A percentile compares a stretch with the other conserved stretches of the same genome.
Conservation (phyloP, 441 rosid species). For the Populus hybrid region DNA sequence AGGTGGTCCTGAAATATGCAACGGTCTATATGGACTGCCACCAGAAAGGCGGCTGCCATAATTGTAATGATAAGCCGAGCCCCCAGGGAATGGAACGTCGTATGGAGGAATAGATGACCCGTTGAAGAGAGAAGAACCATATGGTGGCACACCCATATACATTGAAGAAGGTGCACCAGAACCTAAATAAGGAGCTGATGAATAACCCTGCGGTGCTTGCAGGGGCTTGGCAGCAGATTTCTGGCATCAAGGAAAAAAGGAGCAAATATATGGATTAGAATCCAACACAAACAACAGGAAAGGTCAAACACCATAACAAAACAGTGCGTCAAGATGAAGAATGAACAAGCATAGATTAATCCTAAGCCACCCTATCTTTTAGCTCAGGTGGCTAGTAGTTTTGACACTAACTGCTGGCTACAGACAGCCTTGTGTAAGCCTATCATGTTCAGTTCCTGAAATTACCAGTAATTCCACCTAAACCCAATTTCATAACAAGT, state of each 20-base stretch:
- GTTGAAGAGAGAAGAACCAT: constrained; percentile 75
- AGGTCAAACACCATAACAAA: neutral
- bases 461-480: neutral
- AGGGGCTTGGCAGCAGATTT: constrained; percentile 79
- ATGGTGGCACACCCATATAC: constrained; percentile 84
- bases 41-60: constrained; percentile 69
- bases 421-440: neutral
- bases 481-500: neutral
- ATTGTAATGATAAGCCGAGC: constrained; percentile 87
- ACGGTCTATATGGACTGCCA: constrained; percentile 85
- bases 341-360: neutral
- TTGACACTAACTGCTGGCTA: neutral
- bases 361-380: neutral
- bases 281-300: neutral
- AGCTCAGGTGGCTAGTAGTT: neutral
- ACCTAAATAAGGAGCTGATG: constrained; percentile 76
- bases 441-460: neutral
- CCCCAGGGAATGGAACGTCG: constrained; percentile 84
- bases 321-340: neutral
- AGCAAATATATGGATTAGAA: neutral
- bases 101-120: constrained; percentile 87
- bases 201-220: constrained; percentile 61
- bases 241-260: constrained; percentile 31
- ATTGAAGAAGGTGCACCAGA: constrained; percentile 77
- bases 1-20: constrained; percentile 80